Base-by-base conservation (phyloP, 179 eudicot genomes). In the Corrigiola litoralis region DNA sequence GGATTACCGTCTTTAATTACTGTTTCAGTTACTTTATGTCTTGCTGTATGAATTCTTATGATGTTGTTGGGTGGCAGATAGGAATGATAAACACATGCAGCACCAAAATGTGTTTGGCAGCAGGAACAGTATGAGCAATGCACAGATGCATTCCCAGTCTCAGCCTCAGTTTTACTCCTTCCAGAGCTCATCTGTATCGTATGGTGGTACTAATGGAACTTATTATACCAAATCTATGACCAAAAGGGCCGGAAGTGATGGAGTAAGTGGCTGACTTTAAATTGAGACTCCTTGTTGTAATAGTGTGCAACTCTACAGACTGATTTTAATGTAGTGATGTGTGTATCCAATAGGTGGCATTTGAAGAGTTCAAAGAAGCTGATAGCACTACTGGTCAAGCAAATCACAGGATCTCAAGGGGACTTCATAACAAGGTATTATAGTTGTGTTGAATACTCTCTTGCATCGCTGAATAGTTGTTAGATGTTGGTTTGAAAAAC, bases 291-390 rank as follows among this genome's bases (percentile, higher is more conserved):
- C 24, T 58, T 16, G 38, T 29, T 50, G 41, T 17, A 1, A 53
- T 28, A 49, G 58, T 57, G 40, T n/a, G 50, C 27, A 1, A 33
- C 27, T 37, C 64, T 29, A 33, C 57, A 45, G 13, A n/a, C 42
- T 25, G 37, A 16, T 50, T 45, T 45, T 31, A 40, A 31, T 44
- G 34, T 65, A 14, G 28, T 44, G 68, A 12, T 32, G 20, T 50
- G 38, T 58, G 70, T 32, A 55, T 53, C n/a, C 36, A 64, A 4
- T 63, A 92, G 98, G 76, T 92, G 65, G 74, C 85, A 41, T 70
- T 89, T 68, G 96, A 89, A 66, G 98, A 92, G 76, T 23, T 63
- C 24, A 92, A 87, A 79, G 96, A 89, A 84, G 98, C 96, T 66
- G 87, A 92, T 75, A 78, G 85, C 36, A 67, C 80, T 52, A 78